Base-by-base conservation (phyloP, 805 yeast genomes). In the Ogataea trehaloabstinens region DNA sequence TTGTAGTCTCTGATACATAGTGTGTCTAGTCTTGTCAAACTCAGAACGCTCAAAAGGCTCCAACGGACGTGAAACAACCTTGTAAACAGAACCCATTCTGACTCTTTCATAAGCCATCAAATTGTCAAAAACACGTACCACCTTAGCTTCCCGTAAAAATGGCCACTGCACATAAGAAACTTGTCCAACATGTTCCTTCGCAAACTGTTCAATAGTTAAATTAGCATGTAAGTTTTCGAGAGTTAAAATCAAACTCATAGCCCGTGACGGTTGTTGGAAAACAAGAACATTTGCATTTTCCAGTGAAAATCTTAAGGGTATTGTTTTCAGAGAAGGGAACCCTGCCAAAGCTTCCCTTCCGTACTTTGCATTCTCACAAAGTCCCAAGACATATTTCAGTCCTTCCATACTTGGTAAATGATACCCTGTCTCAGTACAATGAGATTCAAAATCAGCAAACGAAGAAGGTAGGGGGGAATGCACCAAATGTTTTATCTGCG, bases 141-240 rank as follows among this genome's bases (percentile, higher is more conserved):
- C 79, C 53, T 75, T 78, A 7, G 89, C 83, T 63, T 91, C 97
- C 50, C 80, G 74, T 48, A 93, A 67, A 55, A 78, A 86, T n/a
- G 99, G 99, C 91, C 95, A 93, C 50, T 82, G 78, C 10, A 85
- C 76, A 57, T 80, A 90, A 2, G 85, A 83, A 35, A 78, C 63
- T 41, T 78, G 71, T 32, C 79, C 81, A 38, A 84, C 51, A 40
- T 73, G 77, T 52, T 79, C 73, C 41, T 76, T 73, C 18, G 88
- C 82, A 52, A 87, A 71, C 45, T 83, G 85, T 35, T 77, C 81
- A 20, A 77, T 63, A 4, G 83, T 65, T 25, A 76, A 54, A 28
- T 81, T 81, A 21, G 64, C 63, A 65, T 79, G 76, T 6, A 70
- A 59, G 54, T 82, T 75, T 32, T 73, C 69, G 19, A 90, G 53